Conservation (phyloP, 2,329 filamentous ascomycete genomes). For the Fusarium solani-melongenae region DNA sequence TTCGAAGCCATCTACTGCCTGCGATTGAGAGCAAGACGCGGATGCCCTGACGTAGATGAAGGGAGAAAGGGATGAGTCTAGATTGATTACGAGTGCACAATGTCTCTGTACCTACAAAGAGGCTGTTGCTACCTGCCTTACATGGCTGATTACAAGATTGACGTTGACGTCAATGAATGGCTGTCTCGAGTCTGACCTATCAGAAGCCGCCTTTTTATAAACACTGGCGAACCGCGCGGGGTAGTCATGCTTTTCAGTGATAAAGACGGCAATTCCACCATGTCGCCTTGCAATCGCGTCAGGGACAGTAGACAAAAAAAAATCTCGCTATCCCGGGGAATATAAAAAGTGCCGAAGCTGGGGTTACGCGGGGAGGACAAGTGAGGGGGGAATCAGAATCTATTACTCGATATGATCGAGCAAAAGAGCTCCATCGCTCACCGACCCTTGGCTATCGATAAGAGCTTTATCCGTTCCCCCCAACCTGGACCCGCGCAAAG, state of each 20-base stretch:
- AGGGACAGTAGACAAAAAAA: not conserved
- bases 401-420: slow-evolving; percentile 39
- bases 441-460: slow-evolving; percentile 17
- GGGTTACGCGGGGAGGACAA: not conserved
- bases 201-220: slow-evolving; percentile 40
- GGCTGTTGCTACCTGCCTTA: not conserved
- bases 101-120: not conserved
- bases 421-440: slow-evolving; percentile 7
- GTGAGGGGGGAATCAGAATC: not conserved
- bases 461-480: slow-evolving; percentile 8
- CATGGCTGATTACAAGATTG: slow-evolving; percentile 8
- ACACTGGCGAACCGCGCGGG: slow-evolving; percentile 25
- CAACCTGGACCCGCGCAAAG: slow-evolving; percentile 1
- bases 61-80: not conserved
- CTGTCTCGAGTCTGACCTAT: slow-evolving; percentile 36
- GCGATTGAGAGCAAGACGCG: not conserved
- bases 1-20: not conserved
- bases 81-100: not conserved
- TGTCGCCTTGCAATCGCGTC: slow-evolving; percentile 33
- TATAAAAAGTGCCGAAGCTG: slow-evolving; percentile 2
- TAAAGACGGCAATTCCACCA: slow-evolving; percentile 24
- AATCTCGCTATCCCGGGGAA: not conserved
- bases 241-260: slow-evolving; percentile 14
- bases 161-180: slow-evolving; percentile 39
- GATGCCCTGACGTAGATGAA: not conserved